phyloP scores from a whole-genome alignment of 2,329 filamentous ascomycete species.

The Sporothrix globosa region DNA sequence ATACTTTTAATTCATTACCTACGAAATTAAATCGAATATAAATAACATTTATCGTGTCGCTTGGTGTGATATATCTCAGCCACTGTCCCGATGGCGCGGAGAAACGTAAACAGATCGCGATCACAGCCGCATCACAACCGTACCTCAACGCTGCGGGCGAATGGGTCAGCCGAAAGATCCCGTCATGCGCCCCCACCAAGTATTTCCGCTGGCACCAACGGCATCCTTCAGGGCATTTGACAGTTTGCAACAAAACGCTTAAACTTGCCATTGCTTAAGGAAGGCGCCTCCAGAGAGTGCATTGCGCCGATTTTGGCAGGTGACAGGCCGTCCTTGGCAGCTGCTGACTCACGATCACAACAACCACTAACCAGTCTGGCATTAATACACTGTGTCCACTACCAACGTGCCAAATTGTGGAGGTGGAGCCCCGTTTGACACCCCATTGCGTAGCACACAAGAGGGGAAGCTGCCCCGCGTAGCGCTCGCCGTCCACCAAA shows the following conservation, averaged over 20 bases:
- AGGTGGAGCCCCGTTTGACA: constrained; percentile 10
- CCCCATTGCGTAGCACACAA: constrained; percentile 17
- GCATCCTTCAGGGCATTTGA: not conserved
- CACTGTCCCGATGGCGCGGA: not conserved
- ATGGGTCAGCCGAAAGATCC: not conserved
- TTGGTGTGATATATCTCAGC: not conserved
- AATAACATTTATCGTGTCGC: no score
- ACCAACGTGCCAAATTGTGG: constrained; percentile 10
- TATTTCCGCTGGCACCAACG: not conserved
- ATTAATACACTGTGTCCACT: constrained; percentile 14
- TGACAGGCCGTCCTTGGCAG: no score
- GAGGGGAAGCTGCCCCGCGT: constrained; percentile 1
- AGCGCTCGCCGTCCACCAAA: no score
- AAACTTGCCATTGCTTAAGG: not conserved
- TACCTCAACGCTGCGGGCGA: constrained; percentile 6
- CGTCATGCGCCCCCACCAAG: not conserved
- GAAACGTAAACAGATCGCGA: not conserved
- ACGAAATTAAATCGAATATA: no score
- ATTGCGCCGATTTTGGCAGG: no score
- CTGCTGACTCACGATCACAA: constrained; percentile 20
- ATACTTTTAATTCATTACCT: no score
- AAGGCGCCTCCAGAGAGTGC: not conserved
- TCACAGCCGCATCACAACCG: not conserved
- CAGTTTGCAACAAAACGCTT: not conserved
- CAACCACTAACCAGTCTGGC: constrained; percentile 18